A percentile compares a stretch with the other conserved stretches of the same genome.
phyloP scores from a whole-genome alignment of 768 basidiomycete genomes.

The Tulasnella sp. region DNA sequence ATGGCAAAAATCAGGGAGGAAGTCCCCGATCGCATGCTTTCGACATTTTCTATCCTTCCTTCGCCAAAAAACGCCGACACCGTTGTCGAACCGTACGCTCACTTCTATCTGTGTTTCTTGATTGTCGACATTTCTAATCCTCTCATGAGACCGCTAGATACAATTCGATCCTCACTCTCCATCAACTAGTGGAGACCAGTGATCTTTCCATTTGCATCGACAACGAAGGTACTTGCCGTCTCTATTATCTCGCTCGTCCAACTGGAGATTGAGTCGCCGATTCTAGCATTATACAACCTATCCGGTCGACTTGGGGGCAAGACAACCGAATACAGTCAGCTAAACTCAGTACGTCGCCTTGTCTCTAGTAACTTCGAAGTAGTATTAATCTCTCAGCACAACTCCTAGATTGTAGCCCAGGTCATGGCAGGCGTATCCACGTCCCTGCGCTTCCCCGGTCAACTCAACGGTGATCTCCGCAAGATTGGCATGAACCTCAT shows the following conservation, averaged over 20 bases:
- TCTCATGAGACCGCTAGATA: constrained; percentile 30
- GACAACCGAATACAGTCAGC: constrained; percentile 48
- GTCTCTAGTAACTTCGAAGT: neutral
- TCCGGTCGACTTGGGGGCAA: constrained; percentile 51
- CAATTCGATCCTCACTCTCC: constrained; percentile 71
- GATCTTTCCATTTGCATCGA: constrained; percentile 79
- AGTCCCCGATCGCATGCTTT: constrained; percentile 33
- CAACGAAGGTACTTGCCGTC: constrained; percentile 56
- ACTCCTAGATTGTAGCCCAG: constrained; percentile 54
- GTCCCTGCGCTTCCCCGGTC: constrained; percentile 85
- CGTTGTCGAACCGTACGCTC: constrained; percentile 37
- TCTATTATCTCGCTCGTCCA: neutral
- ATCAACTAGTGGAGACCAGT: constrained; percentile 82
- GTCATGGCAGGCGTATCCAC: constrained; percentile 96
- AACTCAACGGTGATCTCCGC: constrained; percentile 80
- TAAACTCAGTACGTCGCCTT: constrained; percentile 47
- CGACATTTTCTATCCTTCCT: constrained; percentile 44
- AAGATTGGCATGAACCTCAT: constrained; percentile 90
- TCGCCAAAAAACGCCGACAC: constrained; percentile 41
- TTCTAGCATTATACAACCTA: constrained; percentile 43
- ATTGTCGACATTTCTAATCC: neutral
- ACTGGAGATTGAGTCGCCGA: neutral
- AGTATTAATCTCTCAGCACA: constrained; percentile 1
- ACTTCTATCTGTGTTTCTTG: no score
- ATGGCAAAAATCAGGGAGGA: constrained; percentile 34